Conservation (phyloP, 2,329 filamentous ascomycete species). For the Microthyrium microscopicum region DNA sequence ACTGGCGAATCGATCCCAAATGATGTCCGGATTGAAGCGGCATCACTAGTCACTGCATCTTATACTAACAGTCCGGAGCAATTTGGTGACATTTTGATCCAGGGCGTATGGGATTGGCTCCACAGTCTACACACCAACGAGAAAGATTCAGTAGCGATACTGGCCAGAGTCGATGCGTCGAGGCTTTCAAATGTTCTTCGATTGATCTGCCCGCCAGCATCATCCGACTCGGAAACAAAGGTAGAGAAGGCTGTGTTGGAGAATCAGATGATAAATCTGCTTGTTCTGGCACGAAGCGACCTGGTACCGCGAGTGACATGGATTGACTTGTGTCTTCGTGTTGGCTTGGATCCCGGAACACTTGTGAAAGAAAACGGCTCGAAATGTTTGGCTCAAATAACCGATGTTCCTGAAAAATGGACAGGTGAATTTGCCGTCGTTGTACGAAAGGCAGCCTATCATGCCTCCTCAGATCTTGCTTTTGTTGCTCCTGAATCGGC, state of each 20-base stretch:
- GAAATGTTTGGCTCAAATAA: slow-evolving; percentile 52
- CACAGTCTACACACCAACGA: slow-evolving; percentile 49
- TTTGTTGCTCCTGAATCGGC: slow-evolving; percentile 81
- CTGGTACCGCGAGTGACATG: slow-evolving; percentile 65
- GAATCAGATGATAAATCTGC: slow-evolving; percentile 55
- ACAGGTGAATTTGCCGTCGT: slow-evolving; percentile 3
- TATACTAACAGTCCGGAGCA: slow-evolving; percentile 43
- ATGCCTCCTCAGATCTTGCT: slow-evolving; percentile 74
- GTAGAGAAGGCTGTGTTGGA: slow-evolving; percentile 36
- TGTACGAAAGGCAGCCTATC: slow-evolving; percentile 57
- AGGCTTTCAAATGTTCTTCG: slow-evolving; percentile 46
- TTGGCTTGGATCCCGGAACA: slow-evolving; percentile 65
- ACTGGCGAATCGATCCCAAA: slow-evolving; percentile 45
- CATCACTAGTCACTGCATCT: slow-evolving; percentile 42
- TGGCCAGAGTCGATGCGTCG: slow-evolving; percentile 46
- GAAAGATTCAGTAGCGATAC: slow-evolving; percentile 56
- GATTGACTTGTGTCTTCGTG: slow-evolving; percentile 75
- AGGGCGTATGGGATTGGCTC: slow-evolving; percentile 69
- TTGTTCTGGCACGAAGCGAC: slow-evolving; percentile 63
- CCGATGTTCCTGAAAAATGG: slow-evolving; percentile 29
- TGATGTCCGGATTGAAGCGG: slow-evolving; percentile 46
- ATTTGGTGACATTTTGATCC: slow-evolving; percentile 47
- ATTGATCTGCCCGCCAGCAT: slow-evolving; percentile 41
- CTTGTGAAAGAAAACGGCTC: slow-evolving; percentile 50
- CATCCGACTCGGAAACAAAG: not conserved